phyloP scores from a whole-genome alignment of 176 grass and related monocot genomes.

The Eleusine coracana region DNA sequence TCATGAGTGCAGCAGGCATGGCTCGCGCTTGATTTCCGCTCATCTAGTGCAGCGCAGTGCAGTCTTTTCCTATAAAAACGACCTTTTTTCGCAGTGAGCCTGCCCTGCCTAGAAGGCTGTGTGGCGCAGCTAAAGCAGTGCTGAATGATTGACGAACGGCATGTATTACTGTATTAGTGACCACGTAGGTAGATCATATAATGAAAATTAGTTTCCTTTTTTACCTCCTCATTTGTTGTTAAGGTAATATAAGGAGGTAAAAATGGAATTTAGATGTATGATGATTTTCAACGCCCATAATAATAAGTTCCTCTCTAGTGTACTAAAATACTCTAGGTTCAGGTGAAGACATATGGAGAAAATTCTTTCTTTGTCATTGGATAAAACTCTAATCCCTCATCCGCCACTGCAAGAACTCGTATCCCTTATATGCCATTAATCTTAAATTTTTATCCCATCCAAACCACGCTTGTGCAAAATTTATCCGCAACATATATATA shows the following conservation, averaged over 20 bases:
- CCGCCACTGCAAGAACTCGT: no score
- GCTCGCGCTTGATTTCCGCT: slow-evolving; percentile 7
- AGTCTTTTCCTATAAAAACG: slow-evolving; percentile 42
- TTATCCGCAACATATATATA: no score
- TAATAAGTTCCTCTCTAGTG: no score
- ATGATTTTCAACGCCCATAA: background rate
- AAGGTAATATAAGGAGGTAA: background rate
- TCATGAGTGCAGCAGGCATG: slow-evolving; percentile 28
- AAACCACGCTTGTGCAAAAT: no score
- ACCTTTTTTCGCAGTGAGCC: background rate
- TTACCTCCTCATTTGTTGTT: no score
- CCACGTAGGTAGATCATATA: slow-evolving; percentile 14
- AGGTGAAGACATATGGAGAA: no score
- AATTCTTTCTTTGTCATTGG: no score
- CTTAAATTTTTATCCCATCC: no score
- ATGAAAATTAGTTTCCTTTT: background rate
- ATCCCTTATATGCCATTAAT: no score
- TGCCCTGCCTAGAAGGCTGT: slow-evolving; percentile 1
- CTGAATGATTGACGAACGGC: slow-evolving; percentile 24
- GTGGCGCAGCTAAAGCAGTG: slow-evolving; percentile 15
- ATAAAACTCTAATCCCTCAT: no score
- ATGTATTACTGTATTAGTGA: background rate
- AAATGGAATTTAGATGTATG: background rate
- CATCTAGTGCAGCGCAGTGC: slow-evolving; percentile 6
- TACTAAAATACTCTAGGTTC: no score